Conservation (phyloP, 2,329 filamentous ascomycete species). For the Stromatinia cepivora region DNA sequence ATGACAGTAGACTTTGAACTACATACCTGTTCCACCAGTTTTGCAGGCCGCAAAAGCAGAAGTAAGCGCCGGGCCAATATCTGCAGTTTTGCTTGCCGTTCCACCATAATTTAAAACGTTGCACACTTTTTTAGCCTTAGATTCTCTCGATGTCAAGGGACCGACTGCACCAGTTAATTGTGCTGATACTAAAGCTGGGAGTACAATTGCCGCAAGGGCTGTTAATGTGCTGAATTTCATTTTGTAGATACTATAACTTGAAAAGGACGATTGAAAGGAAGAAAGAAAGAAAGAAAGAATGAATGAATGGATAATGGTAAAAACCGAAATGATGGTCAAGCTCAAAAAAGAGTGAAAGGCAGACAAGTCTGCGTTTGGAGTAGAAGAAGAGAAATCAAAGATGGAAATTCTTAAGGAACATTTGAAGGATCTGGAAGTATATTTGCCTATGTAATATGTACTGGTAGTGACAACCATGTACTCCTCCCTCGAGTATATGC, state of each 20-base stretch:
- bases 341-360: constrained; percentile 17
- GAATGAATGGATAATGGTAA: constrained; percentile 13
- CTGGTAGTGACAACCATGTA: not conserved
- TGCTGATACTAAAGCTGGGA: constrained; percentile 38
- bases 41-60: constrained; percentile 53
- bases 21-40: constrained; percentile 47
- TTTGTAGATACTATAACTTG: constrained; percentile 6
- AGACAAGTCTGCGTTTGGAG: constrained; percentile 9
- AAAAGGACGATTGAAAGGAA: not conserved
- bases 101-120: constrained; percentile 55
- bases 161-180: constrained; percentile 48
- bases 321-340: not conserved
- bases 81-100: constrained; percentile 51
- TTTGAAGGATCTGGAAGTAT: not conserved
- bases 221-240: constrained; percentile 29
- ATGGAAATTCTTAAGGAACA: not conserved
- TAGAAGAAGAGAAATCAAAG: constrained; percentile 9
- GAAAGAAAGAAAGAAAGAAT: not conserved
- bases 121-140: constrained; percentile 50
- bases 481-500: not conserved
- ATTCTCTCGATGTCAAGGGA: constrained; percentile 45
- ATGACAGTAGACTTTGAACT: not conserved
- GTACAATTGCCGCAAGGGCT: constrained; percentile 23
- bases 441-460: not conserved
- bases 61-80: constrained; percentile 50